A percentile compares a stretch with the other conserved stretches of the same genome.
Conservation (phyloP, 345 rosid genomes). For the Ailanthus altissimus region DNA sequence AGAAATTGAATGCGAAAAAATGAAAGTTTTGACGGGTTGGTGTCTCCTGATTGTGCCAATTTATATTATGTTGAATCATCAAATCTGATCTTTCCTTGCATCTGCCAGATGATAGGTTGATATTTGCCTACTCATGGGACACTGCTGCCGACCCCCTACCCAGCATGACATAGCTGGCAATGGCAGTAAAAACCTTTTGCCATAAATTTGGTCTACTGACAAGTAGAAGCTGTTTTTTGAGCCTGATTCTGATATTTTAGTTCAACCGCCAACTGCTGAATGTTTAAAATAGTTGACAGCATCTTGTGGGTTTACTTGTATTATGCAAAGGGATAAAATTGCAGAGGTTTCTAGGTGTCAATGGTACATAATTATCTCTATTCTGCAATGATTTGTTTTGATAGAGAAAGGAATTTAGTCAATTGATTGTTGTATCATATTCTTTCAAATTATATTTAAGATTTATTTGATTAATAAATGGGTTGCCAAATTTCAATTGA, state of each 20-base stretch:
- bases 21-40: conserved; percentile 28
- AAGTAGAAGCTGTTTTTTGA: conserved; percentile 4
- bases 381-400: neutral
- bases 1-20: conserved; percentile 63
- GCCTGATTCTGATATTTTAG: neutral
- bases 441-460: neutral
- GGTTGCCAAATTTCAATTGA: neutral
- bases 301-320: neutral
- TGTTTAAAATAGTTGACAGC: neutral
- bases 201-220: neutral
- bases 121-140: neutral
- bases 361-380: neutral
- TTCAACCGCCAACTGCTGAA: neutral
- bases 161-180: neutral
- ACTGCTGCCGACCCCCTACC: neutral
- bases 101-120: neutral
- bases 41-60: neutral
- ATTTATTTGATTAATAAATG: neutral
- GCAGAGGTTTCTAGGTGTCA: neutral
- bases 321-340: neutral
- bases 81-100: neutral
- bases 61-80: neutral
- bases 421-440: neutral
- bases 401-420: neutral
- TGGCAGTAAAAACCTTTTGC: neutral